Evolutionary conservation across 2,329 filamentous ascomycete species (phyloP).

Genomic region (Tolypocladium inflatum): DNA sequence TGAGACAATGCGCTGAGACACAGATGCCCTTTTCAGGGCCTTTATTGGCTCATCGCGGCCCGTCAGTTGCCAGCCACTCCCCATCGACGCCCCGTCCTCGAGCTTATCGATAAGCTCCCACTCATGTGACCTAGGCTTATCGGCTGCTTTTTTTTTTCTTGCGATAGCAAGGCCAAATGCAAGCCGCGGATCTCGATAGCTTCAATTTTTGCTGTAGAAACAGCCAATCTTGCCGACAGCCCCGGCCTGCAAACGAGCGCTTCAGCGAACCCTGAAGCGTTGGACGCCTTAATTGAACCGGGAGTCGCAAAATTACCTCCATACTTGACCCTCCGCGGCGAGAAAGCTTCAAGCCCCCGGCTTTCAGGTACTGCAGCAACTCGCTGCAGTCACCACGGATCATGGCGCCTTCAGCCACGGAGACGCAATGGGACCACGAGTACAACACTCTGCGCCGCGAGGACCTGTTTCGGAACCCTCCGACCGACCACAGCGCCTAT

Average conservation of each 20-base stretch:
- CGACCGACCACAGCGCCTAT: constrained; percentile 79
- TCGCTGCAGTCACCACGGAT: constrained; percentile 5
- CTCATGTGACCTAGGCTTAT: constrained; percentile 15
- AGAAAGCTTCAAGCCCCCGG: not conserved
- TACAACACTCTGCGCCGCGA: constrained; percentile 83
- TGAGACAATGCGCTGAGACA: not conserved
- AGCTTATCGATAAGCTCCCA: constrained; percentile 13
- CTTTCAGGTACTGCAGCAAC: not conserved
- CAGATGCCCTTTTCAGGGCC: not conserved
- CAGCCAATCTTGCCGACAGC: not conserved
- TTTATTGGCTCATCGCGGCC: not conserved
- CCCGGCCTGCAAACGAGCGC: not conserved
- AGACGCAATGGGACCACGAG: constrained; percentile 71
- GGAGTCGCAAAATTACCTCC: not conserved
- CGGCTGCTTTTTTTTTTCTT: constrained; percentile 17
- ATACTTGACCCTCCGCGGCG: not conserved
- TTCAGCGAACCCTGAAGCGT: not conserved
- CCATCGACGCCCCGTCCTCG: not conserved
- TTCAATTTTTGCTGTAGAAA: constrained; percentile 10
- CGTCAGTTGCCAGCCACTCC: not conserved
- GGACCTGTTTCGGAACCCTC: constrained; percentile 79
- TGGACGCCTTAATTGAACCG: constrained; percentile 4
- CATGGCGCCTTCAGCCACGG: constrained; percentile 50
- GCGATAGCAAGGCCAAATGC: constrained; percentile 4
- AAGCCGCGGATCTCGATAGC: constrained; percentile 13